Evolutionary conservation across 108 stramenopile genomes (phyloP), one percentile per base, ranked within the genome.

Genomic region (Discostella pseudostelligera): DNA sequence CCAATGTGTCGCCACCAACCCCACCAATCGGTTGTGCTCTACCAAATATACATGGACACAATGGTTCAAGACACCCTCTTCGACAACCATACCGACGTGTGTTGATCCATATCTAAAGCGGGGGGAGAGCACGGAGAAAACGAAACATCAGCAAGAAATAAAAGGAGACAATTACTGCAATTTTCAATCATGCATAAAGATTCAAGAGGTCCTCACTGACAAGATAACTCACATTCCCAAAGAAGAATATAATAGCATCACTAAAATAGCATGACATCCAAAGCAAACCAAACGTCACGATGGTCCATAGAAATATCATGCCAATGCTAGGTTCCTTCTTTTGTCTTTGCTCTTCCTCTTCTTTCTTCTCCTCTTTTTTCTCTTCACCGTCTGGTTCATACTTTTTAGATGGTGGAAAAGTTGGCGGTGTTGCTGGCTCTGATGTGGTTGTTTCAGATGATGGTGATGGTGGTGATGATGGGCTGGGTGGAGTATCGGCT

Each of bases 71-170:
- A 21, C 66, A 68, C 4, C 74, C 66, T 44, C 56, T 67, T n/a
- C n/a, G n/a, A 40, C 74, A 74, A 4, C 74, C 74, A 21, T 67
- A 56, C n/a, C 74, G 59, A 45, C 50, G 58, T n/a, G 74, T 67
- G 40, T 62, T 74, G 59, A 9, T 67, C 44, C 53, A 74, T 55
- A 39, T 60, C 68, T 69, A 40, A 35, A 4, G 28, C 35, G 24
- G 13, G 21, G 40, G 26, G n/a, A 28, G 40, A 28, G 25, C 7
- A 13, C 3, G 24, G 12, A 12, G n/a, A 44, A 26, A 6, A 40
- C 10, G 37, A 17, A 39, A 21, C n/a, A 16, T 2, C 19, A 24
- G 21, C 8, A 4, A 59, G 16, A n/a, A 39, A 59, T 59, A 59
- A 19, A 20, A 44, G 12, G 9, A 28, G 45, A 20, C n/a, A n/a